Evolutionary conservation across 192 early-diverging fungal genomes (phyloP), one percentile per base, ranked within the genome.

Genomic region (Fimicolochytrium jonesii): DNA sequence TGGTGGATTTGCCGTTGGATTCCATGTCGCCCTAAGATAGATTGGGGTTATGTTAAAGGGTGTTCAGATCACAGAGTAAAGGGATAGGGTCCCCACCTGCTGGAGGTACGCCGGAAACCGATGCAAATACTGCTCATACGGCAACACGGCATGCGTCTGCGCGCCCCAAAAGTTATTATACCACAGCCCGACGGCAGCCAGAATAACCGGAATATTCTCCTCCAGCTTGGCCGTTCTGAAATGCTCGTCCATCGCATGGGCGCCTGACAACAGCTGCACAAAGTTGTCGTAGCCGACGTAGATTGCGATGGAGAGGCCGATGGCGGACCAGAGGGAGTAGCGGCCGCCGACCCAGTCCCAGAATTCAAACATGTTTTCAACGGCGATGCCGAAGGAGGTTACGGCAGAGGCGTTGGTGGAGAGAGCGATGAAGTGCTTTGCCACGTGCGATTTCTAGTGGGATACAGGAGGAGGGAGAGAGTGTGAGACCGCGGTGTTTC

Each of bases 311-410:
- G 94, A 96, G 56, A 99, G 85, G 43, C 96, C 96, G 59, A 99
- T 97, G 42, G 96, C 96, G 26, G 96, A 98, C 96, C 96, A 99
- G 31, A 97, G 88, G 34, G 93, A 96, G 80, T 98, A 98, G 55
- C 96, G 89, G 35, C 96, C 96, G 69, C 96, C 96, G 51, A 98
- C 78, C 93, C 94, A 97, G 77, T 97, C 94, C 93, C 93, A 95
- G 83, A 98, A 98, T 75, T 92, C 87, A 86, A 98, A 98, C 96
- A 99, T 99, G 84, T 99, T 99, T 64, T 86, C 78, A n/a, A 86
- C 70, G 73, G 87, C 85, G 61, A 98, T 98, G 51, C 96, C 96
- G 70, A 98, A 98, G 30, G 82, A 88, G 52, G 87, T 82, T 22
- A 95, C 93, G 4, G 76, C 88, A 67, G 87, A 81, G 28, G 86